A percentile compares a stretch with the other conserved stretches of the same genome.
phyloP scores from a whole-genome alignment of 805 yeast genomes.

The Zygosaccharomyces siamensis region DNA sequence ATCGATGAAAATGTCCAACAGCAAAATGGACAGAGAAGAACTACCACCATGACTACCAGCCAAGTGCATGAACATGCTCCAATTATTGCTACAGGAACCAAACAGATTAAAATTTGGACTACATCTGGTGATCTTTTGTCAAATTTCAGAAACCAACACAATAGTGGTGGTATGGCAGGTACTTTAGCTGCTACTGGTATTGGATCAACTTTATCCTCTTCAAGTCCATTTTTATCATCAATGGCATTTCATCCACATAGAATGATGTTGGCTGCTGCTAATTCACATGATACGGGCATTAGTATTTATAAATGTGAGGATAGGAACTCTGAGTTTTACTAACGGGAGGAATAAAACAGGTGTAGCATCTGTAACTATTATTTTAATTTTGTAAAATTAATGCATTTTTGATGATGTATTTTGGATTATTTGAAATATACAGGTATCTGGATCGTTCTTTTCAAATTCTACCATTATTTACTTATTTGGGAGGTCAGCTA shows the following conservation, averaged over 20 bases:
- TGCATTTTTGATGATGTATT: neutral
- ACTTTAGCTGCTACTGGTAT: constrained; percentile 33
- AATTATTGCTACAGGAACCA: constrained; percentile 81
- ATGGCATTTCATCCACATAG: constrained; percentile 87
- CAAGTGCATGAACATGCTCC: constrained; percentile 97
- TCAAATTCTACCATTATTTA: too few relatives aligned
- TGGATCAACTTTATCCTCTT: constrained; percentile 26
- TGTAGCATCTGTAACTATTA: neutral
- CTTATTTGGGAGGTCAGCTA: too few relatives aligned
- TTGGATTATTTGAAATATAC: too few relatives aligned
- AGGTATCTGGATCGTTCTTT: neutral
- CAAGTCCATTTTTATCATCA: constrained; percentile 51
- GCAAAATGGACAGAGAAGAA: constrained; percentile 20
- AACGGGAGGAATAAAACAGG: neutral
- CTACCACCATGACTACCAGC: constrained; percentile 51
- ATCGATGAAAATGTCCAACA: constrained; percentile 44
- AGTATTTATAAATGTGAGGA: constrained; percentile 55
- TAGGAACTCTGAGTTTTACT: constrained; percentile 14
- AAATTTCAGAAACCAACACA: constrained; percentile 45
- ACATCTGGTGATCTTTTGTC: constrained; percentile 74
- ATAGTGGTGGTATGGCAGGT: constrained; percentile 32
- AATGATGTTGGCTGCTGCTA: constrained; percentile 86
- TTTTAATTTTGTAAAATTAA: neutral
- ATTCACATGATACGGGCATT: constrained; percentile 70
- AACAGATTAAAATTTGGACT: constrained; percentile 74